Evolutionary conservation across 495 filamentous ascomycete genomes (phyloP), one percentile per base, ranked within the genome.

Genomic region (Zalerion maritima): DNA sequence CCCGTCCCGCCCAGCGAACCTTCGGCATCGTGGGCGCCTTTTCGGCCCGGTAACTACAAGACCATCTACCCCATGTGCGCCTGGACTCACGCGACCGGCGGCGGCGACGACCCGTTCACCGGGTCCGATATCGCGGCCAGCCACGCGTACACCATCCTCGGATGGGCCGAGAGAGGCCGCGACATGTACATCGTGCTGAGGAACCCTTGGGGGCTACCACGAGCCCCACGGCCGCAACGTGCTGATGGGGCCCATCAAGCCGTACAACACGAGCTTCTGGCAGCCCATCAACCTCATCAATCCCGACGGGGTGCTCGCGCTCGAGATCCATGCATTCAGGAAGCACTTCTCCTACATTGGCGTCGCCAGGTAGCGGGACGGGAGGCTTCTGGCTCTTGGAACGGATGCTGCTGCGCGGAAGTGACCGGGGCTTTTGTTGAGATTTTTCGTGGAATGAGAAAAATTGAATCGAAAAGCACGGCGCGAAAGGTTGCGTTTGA

Each of bases 261-360:
- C 38, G n/a, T 37, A 46, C 36, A n/a, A n/a, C n/a, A n/a, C n/a
- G n/a, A n/a, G n/a, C n/a, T 50, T 46, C 36, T 56, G 52, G 52
- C 38, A 36, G 6, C 46, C 50, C 0, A 42, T 38, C 0, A 44
- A 41, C 3, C 33, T 54, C 14, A 32, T 52, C 2, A 47, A 56
- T 9, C 25, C 36, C 1, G 36, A 34, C 16, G 50, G 52, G 7
- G 50, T 54, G 11, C 41, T 52, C 26, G 47, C 43, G 5, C 35
- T 54, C 1, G 50, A 54, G 39, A 42, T 38, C 10, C 33, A 31
- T 6, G 36, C 34, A 9, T 56, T 56, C 18, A 47, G 47, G 48
- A 47, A 52, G 32, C 47, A 49, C 26, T 56, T 55, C 18, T 40
- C 44, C 6, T 50, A 50, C 4, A 35, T 56, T 22, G 52, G 50